A percentile compares a stretch with the other conserved stretches of the same genome.
phyloP scores from a whole-genome alignment of 140 eudicot species.

The Senecio squalidus region DNA sequence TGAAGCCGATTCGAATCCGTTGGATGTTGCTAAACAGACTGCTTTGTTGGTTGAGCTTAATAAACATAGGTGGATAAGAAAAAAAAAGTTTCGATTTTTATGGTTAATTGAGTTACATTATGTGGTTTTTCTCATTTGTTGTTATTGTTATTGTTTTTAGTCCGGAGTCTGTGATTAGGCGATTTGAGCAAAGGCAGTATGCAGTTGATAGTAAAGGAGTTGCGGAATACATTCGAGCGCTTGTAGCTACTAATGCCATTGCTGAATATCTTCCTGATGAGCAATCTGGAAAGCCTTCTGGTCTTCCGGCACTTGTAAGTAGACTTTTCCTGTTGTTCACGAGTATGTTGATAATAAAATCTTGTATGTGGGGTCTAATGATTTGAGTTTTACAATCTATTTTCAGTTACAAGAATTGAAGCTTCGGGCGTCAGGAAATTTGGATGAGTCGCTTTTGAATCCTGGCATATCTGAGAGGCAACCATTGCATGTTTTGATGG shows the following conservation, averaged over 20 bases:
- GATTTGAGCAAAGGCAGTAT: conserved; percentile 71
- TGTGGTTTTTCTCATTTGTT: not conserved
- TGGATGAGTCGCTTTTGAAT: conserved; percentile 58
- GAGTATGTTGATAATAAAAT: not conserved
- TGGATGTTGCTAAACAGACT: conserved; percentile 61
- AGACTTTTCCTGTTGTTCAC: not conserved
- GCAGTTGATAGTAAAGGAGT: conserved; percentile 90
- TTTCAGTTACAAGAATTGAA: conserved; percentile 71
- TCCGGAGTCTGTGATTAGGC: conserved; percentile 73
- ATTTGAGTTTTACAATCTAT: not conserved
- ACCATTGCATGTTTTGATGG: conserved; percentile 96
- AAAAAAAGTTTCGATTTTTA: not conserved
- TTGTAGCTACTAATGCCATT: conserved; percentile 75
- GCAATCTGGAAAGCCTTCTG: conserved; percentile 80
- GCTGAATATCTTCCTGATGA: conserved; percentile 86
- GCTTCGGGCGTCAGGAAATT: conserved; percentile 73
- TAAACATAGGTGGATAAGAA: conserved; percentile 51
- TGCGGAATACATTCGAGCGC: conserved; percentile 82
- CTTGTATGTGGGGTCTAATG: conserved; percentile 1
- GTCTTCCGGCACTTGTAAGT: conserved; percentile 74
- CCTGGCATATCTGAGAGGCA: conserved; percentile 94
- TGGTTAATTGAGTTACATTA: not conserved
- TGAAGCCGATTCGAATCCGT: conserved; percentile 78
- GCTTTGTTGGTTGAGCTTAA: conserved; percentile 74
- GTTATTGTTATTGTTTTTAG: conserved; percentile 23